phyloP scores from a whole-genome alignment of 805 yeast species.

The Wickerhamiella azymoides region DNA sequence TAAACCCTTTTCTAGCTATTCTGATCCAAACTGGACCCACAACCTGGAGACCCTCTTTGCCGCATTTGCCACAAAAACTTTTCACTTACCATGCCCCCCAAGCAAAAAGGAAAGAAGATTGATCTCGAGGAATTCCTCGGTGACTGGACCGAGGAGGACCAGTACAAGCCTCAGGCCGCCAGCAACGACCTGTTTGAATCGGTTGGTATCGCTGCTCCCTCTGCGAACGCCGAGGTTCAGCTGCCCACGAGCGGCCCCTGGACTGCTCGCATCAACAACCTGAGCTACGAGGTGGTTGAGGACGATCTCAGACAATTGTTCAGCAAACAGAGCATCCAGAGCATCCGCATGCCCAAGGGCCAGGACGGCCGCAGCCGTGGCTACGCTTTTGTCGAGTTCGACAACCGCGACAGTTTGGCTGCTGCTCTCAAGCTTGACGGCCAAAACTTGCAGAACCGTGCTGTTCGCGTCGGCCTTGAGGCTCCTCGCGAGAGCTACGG shows the following conservation, averaged over 20 bases:
- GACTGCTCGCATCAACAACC: conserved; percentile 76
- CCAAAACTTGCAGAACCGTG: conserved; percentile 56
- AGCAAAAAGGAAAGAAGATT: conserved; percentile 59
- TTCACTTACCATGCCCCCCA: conserved; percentile 37
- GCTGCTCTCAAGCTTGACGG: conserved; percentile 63
- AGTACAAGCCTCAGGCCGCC: conserved; percentile 17
- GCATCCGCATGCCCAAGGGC: conserved; percentile 64
- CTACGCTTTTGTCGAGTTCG: conserved; percentile 80
- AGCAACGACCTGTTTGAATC: conserved; percentile 22
- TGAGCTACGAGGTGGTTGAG: conserved; percentile 72
- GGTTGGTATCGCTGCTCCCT: conserved; percentile 23
- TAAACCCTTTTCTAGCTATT: background rate
- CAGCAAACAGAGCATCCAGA: conserved; percentile 38
- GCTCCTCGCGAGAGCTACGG: conserved; percentile 28
- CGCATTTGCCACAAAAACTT: conserved; percentile 3
- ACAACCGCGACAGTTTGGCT: conserved; percentile 62
- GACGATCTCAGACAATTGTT: conserved; percentile 30
- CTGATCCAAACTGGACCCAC: background rate
- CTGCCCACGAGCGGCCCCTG: conserved; percentile 86
- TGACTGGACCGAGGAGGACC: conserved; percentile 79
- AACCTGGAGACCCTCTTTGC: background rate
- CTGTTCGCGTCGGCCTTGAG: conserved; percentile 62
- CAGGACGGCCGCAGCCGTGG: conserved; percentile 62
- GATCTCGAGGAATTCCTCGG: conserved; percentile 75
- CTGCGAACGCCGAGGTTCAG: conserved; percentile 54